phyloP scores from a whole-genome alignment of 2,329 filamentous ascomycete species.

The Albophoma yamanashiensis region DNA sequence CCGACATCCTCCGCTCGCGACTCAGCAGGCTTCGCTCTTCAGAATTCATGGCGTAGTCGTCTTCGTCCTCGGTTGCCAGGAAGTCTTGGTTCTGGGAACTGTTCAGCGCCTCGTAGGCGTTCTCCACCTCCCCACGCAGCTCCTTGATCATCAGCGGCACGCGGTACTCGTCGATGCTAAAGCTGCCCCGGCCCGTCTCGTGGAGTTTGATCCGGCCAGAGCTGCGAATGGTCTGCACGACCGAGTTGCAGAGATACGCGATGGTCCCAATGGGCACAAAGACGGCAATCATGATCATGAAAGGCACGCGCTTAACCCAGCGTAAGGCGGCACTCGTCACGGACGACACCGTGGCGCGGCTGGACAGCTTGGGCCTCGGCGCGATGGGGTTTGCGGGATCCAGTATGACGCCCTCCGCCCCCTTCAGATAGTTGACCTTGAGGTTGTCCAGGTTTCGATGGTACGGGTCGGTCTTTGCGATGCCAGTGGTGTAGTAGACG shows the following conservation, averaged over 20 bases:
- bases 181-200: slow-evolving; percentile 57
- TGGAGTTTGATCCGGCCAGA: slow-evolving; percentile 65
- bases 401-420: slow-evolving; percentile 66
- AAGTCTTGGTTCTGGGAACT: slow-evolving; percentile 61
- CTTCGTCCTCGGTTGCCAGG: slow-evolving; percentile 45
- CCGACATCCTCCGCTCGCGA: slow-evolving; percentile 29
- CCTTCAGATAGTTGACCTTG: slow-evolving; percentile 62
- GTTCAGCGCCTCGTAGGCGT: slow-evolving; percentile 64
- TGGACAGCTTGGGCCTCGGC: slow-evolving; percentile 25
- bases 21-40: slow-evolving; percentile 30
- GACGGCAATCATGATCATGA: slow-evolving; percentile 53
- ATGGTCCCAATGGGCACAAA: slow-evolving; percentile 64
- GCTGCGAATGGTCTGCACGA: slow-evolving; percentile 66
- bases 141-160: slow-evolving; percentile 67
- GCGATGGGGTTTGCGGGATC: slow-evolving; percentile 54
- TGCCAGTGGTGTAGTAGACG: slow-evolving; percentile 72
- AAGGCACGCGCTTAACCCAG: slow-evolving; percentile 45
- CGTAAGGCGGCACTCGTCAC: slow-evolving; percentile 18
- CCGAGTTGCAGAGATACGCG: slow-evolving; percentile 65
- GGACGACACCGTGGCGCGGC: slow-evolving; percentile 18
- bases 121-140: slow-evolving; percentile 65
- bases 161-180: slow-evolving; percentile 60
- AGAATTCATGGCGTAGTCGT: slow-evolving; percentile 20
- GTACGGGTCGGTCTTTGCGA: slow-evolving; percentile 71
- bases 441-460: slow-evolving; percentile 49